Base-by-base conservation (phyloP, 257 asterid genomes). In the Perilla frutescens region DNA sequence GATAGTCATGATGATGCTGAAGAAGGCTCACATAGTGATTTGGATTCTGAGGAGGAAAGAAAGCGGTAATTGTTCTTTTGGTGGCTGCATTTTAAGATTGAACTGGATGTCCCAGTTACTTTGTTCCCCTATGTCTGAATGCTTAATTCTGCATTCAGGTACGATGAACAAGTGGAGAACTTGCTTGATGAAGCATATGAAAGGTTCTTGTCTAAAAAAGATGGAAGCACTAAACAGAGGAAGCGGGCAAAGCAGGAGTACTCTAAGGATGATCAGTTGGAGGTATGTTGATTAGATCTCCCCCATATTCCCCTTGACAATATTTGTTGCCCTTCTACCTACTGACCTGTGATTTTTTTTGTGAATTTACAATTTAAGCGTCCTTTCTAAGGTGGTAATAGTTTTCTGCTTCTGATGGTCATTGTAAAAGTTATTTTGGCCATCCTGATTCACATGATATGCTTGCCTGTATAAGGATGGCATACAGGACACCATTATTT, bases 41-140 rank as follows among this genome's bases (percentile, higher is more conserved):
- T 84, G 60, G 99, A 92, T 78, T 85, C 99, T 32, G 99, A 92
- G 72, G 99, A 95, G 76, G 98, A 95, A 81, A 81, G 85, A 29
- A 82, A 65, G 51, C 79, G 98, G 98, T 92, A 86, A 44, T 51
- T 55, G 32, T 76, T 31, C 67, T 70, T 47, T 50, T 14, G 32
- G 45, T 48, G 36, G 68, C 71, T 74, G 40, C 53, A 11, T 31
- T 62, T 58, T 48, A 63, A 8, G 61, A 62, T 75, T 74, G 72
- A 36, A 64, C 34, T n/a, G 60, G 54, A 44, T 62, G 49, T 29
- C 8, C 26, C 10, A 3, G 31, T 36, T 2, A 0, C 5, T 61
- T 59, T 6, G 45, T 68, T 34, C 14, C 61, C 66, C 36, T 61
- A 10, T 50, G 65, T 54, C 72, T 72, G 79, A 79, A 56, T 5